Evolutionary conservation across 78 protist genomes (phyloP), one percentile per base, ranked within the genome.

Genomic region (Reticulomyxa filosa): DNA sequence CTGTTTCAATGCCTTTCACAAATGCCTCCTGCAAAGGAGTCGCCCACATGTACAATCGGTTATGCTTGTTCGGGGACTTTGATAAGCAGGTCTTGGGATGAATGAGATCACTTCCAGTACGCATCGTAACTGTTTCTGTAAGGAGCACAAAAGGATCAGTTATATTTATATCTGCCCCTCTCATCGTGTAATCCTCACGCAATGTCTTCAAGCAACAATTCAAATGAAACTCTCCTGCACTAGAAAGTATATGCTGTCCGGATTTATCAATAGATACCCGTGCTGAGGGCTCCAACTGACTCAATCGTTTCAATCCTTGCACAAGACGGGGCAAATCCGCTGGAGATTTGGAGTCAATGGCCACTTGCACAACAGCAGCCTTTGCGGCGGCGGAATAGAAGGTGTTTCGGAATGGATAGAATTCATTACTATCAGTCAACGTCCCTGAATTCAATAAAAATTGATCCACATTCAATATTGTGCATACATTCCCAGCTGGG

Each of bases 11-110:
- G 20, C 33, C 83, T 20, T 76, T 73, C 63, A 81, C 71, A 27
- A 96, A 86, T 10, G 59, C 97, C 65, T 89, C 91, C 23, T 62
- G 70, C 38, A 96, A 53, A 22, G 97, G 97, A 23, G 0, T 34
- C 17, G 95, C 97, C 69, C 69, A 48, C 71, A 70, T 23, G 85
- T 57, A 86, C 62, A 96, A 70, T 62, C 99, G 87, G 94, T 96
- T 96, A 89, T 92, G 99, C 86, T 90, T 89, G 96, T 96, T 96
- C 69, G 99, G 94, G 26, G 99, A 94, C 93, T 93, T 94, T 38
- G 73, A 20, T 3, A 83, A 3, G 25, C 7, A 25, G 6, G 0
- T 36, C n/a, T n/a, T n/a, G n/a, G n/a, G n/a, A n/a, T n/a, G n/a
- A n/a, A n/a, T n/a, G n/a, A n/a, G n/a, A n/a, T n/a, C n/a, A n/a